Base-by-base conservation (phyloP, 805 yeast genomes). In the Huiozyma naganishii region DNA sequence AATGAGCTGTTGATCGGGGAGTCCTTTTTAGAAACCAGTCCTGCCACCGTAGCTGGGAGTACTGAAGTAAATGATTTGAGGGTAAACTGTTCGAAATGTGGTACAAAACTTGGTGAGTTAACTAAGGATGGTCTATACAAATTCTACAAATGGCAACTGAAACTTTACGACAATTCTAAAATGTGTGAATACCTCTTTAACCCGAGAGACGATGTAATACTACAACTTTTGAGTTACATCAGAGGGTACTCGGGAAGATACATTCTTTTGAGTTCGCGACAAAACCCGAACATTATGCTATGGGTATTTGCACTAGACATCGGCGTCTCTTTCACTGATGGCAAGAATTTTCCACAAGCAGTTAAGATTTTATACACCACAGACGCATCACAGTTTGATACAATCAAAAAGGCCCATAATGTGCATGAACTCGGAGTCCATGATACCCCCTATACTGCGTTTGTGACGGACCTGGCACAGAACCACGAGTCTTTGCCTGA, bases 261-360 rank as follows among this genome's bases (percentile, higher is more conserved):
- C 27, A 41, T 52, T 7, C 28, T 51, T 2, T 28, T 61, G n/a
- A 48, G 48, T 37, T 44, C 36, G 17, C 38, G 29, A 23, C 37
- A 38, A 1, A 12, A 10, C 17, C 12, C 30, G 11, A 36, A 41
- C 17, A 29, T 56, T 1, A 40, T 52, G 17, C 32, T 60, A 5
- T 61, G 67, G 65, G 29, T 58, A 28, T 59, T 62, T 40, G 52
- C 55, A 7, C 39, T 54, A 3, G 59, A 53, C n/a, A 45, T 52
- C 8, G 46, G 48, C 10, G 48, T 56, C 6, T 48, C 50, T 1
- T 23, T 54, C 4, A 29, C 52, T 6, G 44, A 42, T 10, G 44
- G 45, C 9, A 30, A 33, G 3, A 28, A 34, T 0, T 17, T 48
- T 32, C 33, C 39, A 1, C 52, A 52, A 32, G 52, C 58, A 23